A percentile compares a stretch with the other conserved stretches of the same genome.
phyloP scores from a whole-genome alignment of 352 stramenopile genomes.

The Phytophthora colocasiae region DNA sequence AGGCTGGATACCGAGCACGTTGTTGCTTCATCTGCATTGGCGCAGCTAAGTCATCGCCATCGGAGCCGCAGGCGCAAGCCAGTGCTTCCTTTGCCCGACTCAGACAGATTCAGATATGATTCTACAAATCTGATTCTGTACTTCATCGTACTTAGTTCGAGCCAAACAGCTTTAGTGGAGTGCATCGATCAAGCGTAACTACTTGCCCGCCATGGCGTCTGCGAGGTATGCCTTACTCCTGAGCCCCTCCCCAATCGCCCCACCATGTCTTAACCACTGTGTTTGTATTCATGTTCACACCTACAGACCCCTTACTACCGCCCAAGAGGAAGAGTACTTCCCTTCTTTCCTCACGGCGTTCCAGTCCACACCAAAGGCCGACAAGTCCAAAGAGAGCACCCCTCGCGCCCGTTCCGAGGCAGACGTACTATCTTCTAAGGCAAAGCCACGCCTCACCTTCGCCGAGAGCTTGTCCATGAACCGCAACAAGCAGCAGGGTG shows the following conservation, averaged over 20 bases:
- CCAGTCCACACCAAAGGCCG: constrained; percentile 56
- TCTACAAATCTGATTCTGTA: too few relatives aligned
- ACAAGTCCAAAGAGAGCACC: constrained; percentile 63
- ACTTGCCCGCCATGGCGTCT: constrained; percentile 23
- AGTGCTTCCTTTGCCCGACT: too few relatives aligned
- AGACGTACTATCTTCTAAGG: constrained; percentile 36
- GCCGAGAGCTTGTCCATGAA: constrained; percentile 79
- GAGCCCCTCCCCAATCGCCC: background rate
- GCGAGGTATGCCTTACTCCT: constrained; percentile 14
- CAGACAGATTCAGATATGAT: too few relatives aligned
- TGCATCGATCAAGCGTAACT: constrained; percentile 15
- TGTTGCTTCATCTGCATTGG: too few relatives aligned
- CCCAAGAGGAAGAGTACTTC: constrained; percentile 79
- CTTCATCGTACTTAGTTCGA: background rate
- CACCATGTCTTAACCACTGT: constrained; percentile 1
- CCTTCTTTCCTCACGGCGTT: constrained; percentile 70
- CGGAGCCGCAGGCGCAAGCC: too few relatives aligned
- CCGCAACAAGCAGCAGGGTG: constrained; percentile 42
- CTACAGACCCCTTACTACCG: constrained; percentile 35
- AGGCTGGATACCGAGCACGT: too few relatives aligned
- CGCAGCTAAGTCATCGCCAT: too few relatives aligned
- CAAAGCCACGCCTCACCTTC: constrained; percentile 61
- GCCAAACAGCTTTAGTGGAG: constrained; percentile 16
- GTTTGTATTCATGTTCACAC: background rate
- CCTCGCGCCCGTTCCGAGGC: constrained; percentile 36